Conservation (phyloP, 331 rosid genomes). For the Acacia concinna region DNA sequence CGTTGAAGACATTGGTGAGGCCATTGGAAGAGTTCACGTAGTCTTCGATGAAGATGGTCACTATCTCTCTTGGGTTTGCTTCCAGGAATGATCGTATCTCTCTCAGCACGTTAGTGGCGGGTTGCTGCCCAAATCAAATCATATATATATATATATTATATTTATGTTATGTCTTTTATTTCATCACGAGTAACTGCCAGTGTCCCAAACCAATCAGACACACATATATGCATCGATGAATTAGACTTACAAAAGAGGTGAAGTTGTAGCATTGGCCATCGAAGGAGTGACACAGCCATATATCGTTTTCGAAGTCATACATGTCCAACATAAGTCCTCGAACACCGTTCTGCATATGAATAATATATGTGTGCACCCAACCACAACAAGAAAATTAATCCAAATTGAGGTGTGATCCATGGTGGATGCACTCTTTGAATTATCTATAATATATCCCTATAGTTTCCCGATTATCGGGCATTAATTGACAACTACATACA, state of each 20-base stretch:
- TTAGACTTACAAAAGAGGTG: slow-evolving; percentile 54
- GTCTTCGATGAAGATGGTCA: slow-evolving; percentile 70
- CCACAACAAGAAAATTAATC: not conserved
- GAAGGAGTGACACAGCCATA: slow-evolving; percentile 61
- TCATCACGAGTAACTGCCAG: too few species aligned
- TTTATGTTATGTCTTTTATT: too few species aligned
- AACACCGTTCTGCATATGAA: slow-evolving; percentile 44
- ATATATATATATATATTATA: too few species aligned
- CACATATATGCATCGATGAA: not conserved
- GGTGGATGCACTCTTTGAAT: not conserved
- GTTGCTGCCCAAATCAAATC: not conserved
- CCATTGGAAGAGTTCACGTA: slow-evolving; percentile 58
- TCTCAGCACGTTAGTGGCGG: slow-evolving; percentile 49
- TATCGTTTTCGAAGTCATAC: slow-evolving; percentile 53
- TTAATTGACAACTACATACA: not conserved
- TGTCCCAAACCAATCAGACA: not conserved
- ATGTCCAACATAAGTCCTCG: slow-evolving; percentile 62
- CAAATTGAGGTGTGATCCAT: not conserved
- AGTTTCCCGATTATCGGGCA: not conserved
- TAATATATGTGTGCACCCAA: not conserved
- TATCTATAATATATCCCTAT: not conserved
- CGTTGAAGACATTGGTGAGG: slow-evolving; percentile 60
- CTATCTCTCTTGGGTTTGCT: slow-evolving; percentile 53
- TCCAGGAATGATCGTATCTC: slow-evolving; percentile 51
- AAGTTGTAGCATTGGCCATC: slow-evolving; percentile 39